Conservation (phyloP, 192 early-diverging fungal genomes). For the Piromyces sp. region DNA sequence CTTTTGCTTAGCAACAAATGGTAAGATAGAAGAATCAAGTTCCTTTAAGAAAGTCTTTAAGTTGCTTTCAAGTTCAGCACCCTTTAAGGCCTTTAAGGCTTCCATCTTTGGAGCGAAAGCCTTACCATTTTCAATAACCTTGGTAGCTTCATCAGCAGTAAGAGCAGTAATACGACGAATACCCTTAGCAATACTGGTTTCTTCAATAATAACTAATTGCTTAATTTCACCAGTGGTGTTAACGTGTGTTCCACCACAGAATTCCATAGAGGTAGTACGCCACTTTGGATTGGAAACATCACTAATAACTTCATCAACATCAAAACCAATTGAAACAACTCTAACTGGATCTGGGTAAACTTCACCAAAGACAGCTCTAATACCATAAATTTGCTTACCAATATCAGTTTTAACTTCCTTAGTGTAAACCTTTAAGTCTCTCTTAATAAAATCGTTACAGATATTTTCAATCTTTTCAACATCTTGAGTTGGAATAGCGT, state of each 20-base stretch:
- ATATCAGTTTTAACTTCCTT: constrained; percentile 65
- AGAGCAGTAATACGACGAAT: constrained; percentile 86
- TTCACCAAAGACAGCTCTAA: constrained; percentile 95
- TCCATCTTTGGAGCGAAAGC: constrained; percentile 49
- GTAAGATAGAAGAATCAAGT: constrained; percentile 59
- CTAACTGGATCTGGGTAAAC: constrained; percentile 94
- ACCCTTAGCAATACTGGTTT: constrained; percentile 84
- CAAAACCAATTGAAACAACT: constrained; percentile 80
- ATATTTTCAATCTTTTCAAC: constrained; percentile 56
- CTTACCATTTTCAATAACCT: constrained; percentile 22
- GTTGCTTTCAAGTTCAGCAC: constrained; percentile 47
- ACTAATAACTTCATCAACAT: constrained; percentile 68
- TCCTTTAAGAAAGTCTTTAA: constrained; percentile 59
- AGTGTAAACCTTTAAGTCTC: constrained; percentile 56
- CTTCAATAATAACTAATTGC: constrained; percentile 70
- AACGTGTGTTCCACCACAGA: constrained; percentile 97
- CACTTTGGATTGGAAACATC: constrained; percentile 65
- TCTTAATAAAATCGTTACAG: constrained; percentile 55
- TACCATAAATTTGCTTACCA: constrained; percentile 73
- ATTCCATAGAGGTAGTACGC: constrained; percentile 73
- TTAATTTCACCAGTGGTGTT: constrained; percentile 77
- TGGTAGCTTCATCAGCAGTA: constrained; percentile 77
- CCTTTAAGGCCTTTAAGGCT: constrained; percentile 31
- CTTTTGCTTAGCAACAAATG: constrained; percentile 56
- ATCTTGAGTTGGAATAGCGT: constrained; percentile 43